Conservation (phyloP, 2,329 filamentous ascomycete species). For the Pseudocercospora macadamiae region DNA sequence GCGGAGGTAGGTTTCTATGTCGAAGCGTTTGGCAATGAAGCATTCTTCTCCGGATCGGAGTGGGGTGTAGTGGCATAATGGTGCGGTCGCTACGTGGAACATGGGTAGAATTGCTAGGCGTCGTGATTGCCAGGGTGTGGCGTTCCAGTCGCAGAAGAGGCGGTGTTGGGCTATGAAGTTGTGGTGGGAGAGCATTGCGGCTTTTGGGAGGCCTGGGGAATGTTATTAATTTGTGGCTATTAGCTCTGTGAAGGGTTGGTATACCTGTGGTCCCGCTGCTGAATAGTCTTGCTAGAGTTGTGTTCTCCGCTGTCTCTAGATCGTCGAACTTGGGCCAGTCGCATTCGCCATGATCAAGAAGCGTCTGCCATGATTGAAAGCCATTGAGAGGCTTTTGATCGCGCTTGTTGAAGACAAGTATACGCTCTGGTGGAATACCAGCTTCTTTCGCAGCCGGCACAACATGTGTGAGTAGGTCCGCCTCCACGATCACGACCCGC, state of each 20-base stretch:
- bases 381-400: too few relatives aligned
- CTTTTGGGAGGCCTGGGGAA: conserved; percentile 66
- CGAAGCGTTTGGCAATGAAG: conserved; percentile 52
- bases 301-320: conserved; percentile 46
- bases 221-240: too few relatives aligned
- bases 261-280: conserved; percentile 61
- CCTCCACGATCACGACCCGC: conserved; percentile 13
- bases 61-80: conserved; percentile 40
- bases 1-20: conserved; percentile 52
- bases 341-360: conserved; percentile 48
- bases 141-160: conserved; percentile 45
- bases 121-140: conserved; percentile 44
- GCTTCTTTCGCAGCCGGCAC: conserved; percentile 42
- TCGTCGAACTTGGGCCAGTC: conserved; percentile 53
- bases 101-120: conserved; percentile 50
- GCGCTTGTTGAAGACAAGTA: conserved; percentile 47
- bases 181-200: conserved; percentile 59
- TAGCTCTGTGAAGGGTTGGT: too few relatives aligned
- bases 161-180: conserved; percentile 54
- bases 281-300: conserved; percentile 54
- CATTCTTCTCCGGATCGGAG: conserved; percentile 39
- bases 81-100: conserved; percentile 53
- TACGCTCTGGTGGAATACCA: conserved; percentile 40
- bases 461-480: conserved; percentile 48
- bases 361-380: conserved; percentile 11